Base-by-base conservation (phyloP, 768 basidiomycete genomes). In the Termitomyces heimii region DNA sequence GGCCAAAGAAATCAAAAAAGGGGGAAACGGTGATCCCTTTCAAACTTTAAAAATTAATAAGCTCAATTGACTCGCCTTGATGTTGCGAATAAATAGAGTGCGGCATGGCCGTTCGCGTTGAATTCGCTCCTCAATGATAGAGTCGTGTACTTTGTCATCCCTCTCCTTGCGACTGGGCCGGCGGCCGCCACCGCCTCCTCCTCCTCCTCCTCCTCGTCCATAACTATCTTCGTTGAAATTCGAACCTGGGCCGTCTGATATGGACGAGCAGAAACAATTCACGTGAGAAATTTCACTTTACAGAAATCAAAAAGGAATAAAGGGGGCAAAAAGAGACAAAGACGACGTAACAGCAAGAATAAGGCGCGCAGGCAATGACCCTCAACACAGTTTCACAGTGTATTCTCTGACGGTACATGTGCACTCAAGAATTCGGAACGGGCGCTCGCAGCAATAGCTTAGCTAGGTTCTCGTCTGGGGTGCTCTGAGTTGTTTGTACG, bases 61-160 rank as follows among this genome's bases (percentile, higher is more conserved):
- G 39, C 63, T 60, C 55, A 60, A 55, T 56, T 43, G 57, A 78
- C 92, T 88, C 74, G 91, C 96, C 87, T 94, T 97, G 67, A 99
- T 92, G 70, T 99, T 99, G 65, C 97, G 86, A 62, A 98, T 94
- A 68, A 99, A 99, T 34, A 99, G 75, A 3, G 94, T 98, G 53
- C 97, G 83, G 72, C 97, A 98, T 1, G 94, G 94, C 63, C 94
- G 81, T 77, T 99, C 96, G 62, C 90, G 85, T 70, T 92, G 86
- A 63, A 94, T 90, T 60, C 96, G 87, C 69, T 95, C 91, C 79
- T 94, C 92, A 75, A 96, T 94, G 61, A 94, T 86, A 39, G 89
- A 88, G 66, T 89, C 88, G 79, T 92, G 92, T 43, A 89, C 83
- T 73, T 93, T 92, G 76, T 92, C 92, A 72, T 92, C 89, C 75